phyloP scores from a whole-genome alignment of 2,329 filamentous ascomycete genomes.

The Hypoxylon sp. region DNA sequence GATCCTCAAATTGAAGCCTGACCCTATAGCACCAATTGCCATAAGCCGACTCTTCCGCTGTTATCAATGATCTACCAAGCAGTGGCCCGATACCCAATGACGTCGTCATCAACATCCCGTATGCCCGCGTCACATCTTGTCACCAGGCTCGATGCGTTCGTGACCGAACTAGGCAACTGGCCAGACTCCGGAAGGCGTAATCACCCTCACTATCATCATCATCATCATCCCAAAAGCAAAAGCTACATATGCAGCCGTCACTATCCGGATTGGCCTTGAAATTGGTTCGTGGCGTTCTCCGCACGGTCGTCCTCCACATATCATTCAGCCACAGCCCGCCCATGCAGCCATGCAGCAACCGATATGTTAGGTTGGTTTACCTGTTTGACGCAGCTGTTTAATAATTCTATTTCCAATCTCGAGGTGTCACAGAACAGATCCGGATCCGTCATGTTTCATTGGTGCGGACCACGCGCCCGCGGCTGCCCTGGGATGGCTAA shows the following conservation, averaged over 20 bases:
- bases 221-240: conserved; percentile 21
- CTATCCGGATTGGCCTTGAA: conserved; percentile 4
- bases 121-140: neutral
- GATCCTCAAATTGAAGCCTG: conserved; percentile 1
- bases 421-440: conserved; percentile 25
- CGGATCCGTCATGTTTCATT: conserved; percentile 24
- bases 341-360: conserved; percentile 20
- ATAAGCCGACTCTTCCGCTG: neutral
- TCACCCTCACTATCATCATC: too few relatives aligned
- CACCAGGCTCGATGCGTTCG: neutral
- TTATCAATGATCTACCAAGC: neutral
- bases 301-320: conserved; percentile 23
- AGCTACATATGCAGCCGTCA: conserved; percentile 1
- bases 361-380: conserved; percentile 23
- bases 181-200: neutral
- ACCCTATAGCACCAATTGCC: neutral
- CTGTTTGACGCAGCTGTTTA: conserved; percentile 24
- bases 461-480: conserved; percentile 26
- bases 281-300: conserved; percentile 19
- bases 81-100: neutral
- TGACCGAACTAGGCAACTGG: neutral
- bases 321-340: conserved; percentile 19
- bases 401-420: conserved; percentile 10
- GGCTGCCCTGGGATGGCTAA: conserved; percentile 14
- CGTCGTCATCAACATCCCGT: neutral